Base-by-base conservation (phyloP, 148 eudicot genomes). In the Rhododendron ferrugineum region DNA sequence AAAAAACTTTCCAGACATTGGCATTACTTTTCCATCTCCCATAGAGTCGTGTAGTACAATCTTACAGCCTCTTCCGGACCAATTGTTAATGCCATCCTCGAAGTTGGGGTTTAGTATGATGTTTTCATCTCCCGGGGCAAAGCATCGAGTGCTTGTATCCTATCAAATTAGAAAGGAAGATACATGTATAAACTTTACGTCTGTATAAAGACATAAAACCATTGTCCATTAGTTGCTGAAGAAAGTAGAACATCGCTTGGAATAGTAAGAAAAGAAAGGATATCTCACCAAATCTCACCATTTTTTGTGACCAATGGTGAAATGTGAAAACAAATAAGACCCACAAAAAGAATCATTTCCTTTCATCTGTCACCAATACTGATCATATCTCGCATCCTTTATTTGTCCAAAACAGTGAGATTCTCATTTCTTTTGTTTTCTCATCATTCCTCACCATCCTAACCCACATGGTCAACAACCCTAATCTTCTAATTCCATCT, bases 21-120 rank as follows among this genome's bases (percentile, higher is more conserved):
- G 98, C 81, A 87, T 84, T 62, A 97, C 90, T 84, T 94, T 95
- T 49, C 98, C 96, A 64, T 90, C 94, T 18, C 88, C 95, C 94
- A 94, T 90, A 8, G 98, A 94, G 81, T 94, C 94, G 20, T 92
- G 93, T 82, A 94, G 83, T 34, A 88, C 86, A 84, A 95, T 79
- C 79, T 90, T 90, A 86, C 99, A 97, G 49, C 98, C 96, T 83
- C 98, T 92, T 90, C 98, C 98, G 1, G 98, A 89, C 99, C 99
- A 97, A 89, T 93, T 97, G 42, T 90, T 93, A 13, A 95, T 89
- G 40, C 98, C 96, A 87, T 97, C 94, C n/a, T 92, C 98, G 84
- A 97, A 97, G 28, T n/a, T 80, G 2, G 99, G 94, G 86, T 97
- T 97, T 83, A 92, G 32, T 82, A 97, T 91, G 84, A 95, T 90